Evolutionary conservation across 495 filamentous ascomycete genomes (phyloP).

Genomic region (Aspergillus taichungensis): DNA sequence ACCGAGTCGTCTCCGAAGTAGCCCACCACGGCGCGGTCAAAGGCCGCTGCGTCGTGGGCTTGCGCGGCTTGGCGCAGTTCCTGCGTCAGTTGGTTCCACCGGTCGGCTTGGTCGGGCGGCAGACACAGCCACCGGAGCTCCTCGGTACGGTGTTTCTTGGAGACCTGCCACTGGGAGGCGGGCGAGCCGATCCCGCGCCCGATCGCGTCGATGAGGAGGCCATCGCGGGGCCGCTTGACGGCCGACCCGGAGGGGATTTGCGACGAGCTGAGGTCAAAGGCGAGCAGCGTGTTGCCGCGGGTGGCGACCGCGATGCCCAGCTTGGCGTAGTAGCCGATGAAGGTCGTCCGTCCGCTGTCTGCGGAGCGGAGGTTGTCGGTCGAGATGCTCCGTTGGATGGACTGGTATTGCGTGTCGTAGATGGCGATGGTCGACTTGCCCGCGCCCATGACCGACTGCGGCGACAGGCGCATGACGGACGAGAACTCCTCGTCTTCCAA

Average conservation of each 20-base stretch:
- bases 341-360: constrained; percentile 17
- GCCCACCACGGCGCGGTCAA: constrained; percentile 30
- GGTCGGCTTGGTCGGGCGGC: constrained; percentile 25
- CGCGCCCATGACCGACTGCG: constrained; percentile 37
- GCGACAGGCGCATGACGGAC: constrained; percentile 37
- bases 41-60: constrained; percentile 19
- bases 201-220: constrained; percentile 62
- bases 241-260: constrained; percentile 33
- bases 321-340: constrained; percentile 55
- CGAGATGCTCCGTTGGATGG: constrained; percentile 49
- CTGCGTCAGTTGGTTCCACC: constrained; percentile 26
- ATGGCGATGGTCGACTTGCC: constrained; percentile 41
- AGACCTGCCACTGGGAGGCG: constrained; percentile 25
- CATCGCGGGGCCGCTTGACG: constrained; percentile 54
- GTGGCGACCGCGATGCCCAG: constrained; percentile 54
- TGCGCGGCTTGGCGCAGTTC: constrained; percentile 20
- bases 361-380: constrained; percentile 30
- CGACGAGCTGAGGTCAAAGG: constrained; percentile 55
- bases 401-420: constrained; percentile 59
- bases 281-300: constrained; percentile 46
- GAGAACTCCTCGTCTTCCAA: constrained; percentile 32
- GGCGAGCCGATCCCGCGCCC: constrained; percentile 44
- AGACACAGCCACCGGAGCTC: constrained; percentile 23
- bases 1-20: constrained; percentile 24
- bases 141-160: constrained; percentile 30